Conservation (phyloP, 2,329 filamentous ascomycete genomes). For the Moelleriella libera region DNA sequence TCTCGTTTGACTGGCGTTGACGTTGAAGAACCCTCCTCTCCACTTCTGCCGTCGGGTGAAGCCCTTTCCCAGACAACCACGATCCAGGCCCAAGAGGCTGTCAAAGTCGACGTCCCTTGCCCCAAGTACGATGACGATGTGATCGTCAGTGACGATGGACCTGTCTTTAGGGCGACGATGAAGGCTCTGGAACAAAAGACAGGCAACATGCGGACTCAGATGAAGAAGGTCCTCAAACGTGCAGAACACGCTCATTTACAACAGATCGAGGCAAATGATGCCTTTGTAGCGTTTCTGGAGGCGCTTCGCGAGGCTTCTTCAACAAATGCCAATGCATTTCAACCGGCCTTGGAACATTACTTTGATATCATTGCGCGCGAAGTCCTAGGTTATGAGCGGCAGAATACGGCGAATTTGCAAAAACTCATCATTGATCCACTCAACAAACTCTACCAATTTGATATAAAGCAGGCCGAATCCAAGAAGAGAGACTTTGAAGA, state of each 20-base stretch:
- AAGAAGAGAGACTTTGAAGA: slow-evolving; percentile 98
- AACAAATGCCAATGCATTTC: slow-evolving; percentile 92
- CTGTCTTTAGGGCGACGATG: slow-evolving; percentile 90
- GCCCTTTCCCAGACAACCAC: slow-evolving; percentile 12
- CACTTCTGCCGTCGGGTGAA: slow-evolving; percentile 26
- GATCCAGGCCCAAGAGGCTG: slow-evolving; percentile 27
- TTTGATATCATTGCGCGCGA: slow-evolving; percentile 94
- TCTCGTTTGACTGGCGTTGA: slow-evolving; percentile 68
- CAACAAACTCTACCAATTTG: slow-evolving; percentile 78
- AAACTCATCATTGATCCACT: slow-evolving; percentile 92
- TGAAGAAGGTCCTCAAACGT: slow-evolving; percentile 91
- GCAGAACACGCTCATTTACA: slow-evolving; percentile 79
- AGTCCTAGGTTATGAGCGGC: slow-evolving; percentile 73
- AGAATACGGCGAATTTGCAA: slow-evolving; percentile 73
- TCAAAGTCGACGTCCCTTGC: slow-evolving; percentile 80
- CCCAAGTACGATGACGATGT: slow-evolving; percentile 77
- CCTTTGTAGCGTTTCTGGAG: slow-evolving; percentile 69
- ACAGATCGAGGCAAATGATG: slow-evolving; percentile 74
- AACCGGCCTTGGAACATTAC: slow-evolving; percentile 92
- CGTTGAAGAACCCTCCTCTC: slow-evolving; percentile 44
- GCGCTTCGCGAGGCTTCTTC: slow-evolving; percentile 75
- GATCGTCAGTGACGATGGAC: slow-evolving; percentile 77
- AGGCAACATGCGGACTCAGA: slow-evolving; percentile 79
- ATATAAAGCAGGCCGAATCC: slow-evolving; percentile 93
- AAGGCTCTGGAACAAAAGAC: slow-evolving; percentile 95